phyloP scores from a whole-genome alignment of 2,329 filamentous ascomycete species.

The Zalaria sp. region DNA sequence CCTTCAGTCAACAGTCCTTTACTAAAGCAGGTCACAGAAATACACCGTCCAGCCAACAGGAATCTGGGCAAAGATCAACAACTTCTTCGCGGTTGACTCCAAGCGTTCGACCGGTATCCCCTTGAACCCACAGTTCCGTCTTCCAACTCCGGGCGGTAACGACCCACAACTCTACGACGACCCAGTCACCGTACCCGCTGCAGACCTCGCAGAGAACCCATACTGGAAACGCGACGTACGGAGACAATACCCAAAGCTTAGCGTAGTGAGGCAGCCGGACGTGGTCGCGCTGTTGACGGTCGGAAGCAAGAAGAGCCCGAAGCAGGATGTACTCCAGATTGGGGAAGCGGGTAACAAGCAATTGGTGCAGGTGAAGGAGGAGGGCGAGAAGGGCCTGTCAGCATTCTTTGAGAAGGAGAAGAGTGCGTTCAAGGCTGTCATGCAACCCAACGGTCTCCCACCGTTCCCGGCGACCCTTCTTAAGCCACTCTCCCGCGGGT shows the following conservation, averaged over 20 bases:
- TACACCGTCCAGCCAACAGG: slow-evolving; percentile 85
- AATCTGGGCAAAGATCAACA: slow-evolving; percentile 74
- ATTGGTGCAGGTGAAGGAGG: slow-evolving; percentile 62
- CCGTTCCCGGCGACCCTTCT: slow-evolving; percentile 68
- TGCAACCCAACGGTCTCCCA: slow-evolving; percentile 68
- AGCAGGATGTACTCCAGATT: slow-evolving; percentile 61
- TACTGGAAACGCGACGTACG: slow-evolving; percentile 93
- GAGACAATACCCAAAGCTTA: slow-evolving; percentile 66
- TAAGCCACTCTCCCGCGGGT: slow-evolving; percentile 40
- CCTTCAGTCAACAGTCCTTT: neutral
- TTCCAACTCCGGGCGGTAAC: slow-evolving; percentile 62
- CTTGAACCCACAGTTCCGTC: slow-evolving; percentile 82
- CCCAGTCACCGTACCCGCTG: slow-evolving; percentile 70
- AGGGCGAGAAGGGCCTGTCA: slow-evolving; percentile 59
- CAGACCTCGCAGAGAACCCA: slow-evolving; percentile 77
- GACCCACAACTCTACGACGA: slow-evolving; percentile 65
- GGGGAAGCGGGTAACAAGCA: slow-evolving; percentile 59
- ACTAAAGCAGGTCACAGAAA: slow-evolving; percentile 49
- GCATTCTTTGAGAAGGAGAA: slow-evolving; percentile 57
- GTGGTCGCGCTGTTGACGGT: slow-evolving; percentile 73
- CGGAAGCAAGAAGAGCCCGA: slow-evolving; percentile 67
- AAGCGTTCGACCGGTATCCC: slow-evolving; percentile 85
- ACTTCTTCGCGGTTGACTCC: slow-evolving; percentile 65
- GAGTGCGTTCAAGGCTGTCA: slow-evolving; percentile 38
- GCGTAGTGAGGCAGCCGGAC: slow-evolving; percentile 70